Base-by-base conservation (phyloP, 768 basidiomycete genomes). In the Naganishia kalamii region DNA sequence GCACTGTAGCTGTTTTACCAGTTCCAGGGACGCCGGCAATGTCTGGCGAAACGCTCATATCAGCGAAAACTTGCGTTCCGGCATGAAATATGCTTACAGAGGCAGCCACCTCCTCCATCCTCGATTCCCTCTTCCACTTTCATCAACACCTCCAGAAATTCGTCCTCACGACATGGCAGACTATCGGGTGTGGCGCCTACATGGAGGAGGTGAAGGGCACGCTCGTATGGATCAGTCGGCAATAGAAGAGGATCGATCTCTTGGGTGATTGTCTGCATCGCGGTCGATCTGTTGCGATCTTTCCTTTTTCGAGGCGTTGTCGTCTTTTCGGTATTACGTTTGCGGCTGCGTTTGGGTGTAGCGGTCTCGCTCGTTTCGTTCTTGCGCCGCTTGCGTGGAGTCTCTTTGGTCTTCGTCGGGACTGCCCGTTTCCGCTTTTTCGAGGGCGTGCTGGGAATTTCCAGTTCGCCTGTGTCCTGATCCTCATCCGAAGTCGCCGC, bases 21-120 rank as follows among this genome's bases (percentile, higher is more conserved):
- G 94, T 98, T 7, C 96, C 94, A n/a, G 94, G 96, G 7, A 97
- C 92, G 10, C 96, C 94, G 7, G 93, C 92, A 51, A 98, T 96
- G 78, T 98, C 93, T 97, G 61, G 37, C 37, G 15, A 65, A 47
- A 7, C 2, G 4, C 21, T 13, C n/a, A 10, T 37, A 57, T 49
- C 48, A 67, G 62, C 21, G 5, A 40, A 41, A 46, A 35, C 8
- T 57, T 6, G 41, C 4, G 47, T 13, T n/a, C 21, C 21, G 33
- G 61, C 17, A 27, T 49, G 63, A 11, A 44, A 19, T 12, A 25
- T 47, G 81, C 91, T 74, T 72, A 94, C 93, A 98, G 59, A 99
- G 82, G 77, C 96, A 99, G 19, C 94, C 94, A 1, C 94, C 94
- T 43, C 88, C 90, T 0, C 92, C 91, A 69, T 92, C 90, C 66